Percentiles rank a stretch among this genome's conserved stretches.
Conservation (phyloP, 164 flowering plant genomes). For the Hamamelis virginiana region DNA sequence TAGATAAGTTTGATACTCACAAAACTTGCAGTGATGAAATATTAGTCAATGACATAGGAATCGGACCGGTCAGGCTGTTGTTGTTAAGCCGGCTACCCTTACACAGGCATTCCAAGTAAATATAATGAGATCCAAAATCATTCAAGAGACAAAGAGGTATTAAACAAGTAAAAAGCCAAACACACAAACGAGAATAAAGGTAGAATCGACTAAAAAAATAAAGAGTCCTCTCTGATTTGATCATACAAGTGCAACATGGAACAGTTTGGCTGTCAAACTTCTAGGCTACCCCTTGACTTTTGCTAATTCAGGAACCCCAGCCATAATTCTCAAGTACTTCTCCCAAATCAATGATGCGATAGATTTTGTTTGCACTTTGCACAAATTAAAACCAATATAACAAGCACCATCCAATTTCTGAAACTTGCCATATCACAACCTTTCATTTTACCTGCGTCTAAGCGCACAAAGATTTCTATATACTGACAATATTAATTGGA, state of each 20-base stretch:
- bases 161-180: background rate
- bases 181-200: background rate
- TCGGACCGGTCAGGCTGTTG: constrained; percentile 53
- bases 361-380: background rate
- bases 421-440: no score
- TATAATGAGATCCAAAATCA: background rate
- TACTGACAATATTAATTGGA: no score
- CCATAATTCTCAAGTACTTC: background rate
- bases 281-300: background rate
- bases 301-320: background rate
- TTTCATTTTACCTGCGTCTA: no score
- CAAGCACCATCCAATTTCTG: no score
- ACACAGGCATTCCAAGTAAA: constrained; percentile 19
- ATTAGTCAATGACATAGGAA: constrained; percentile 56
- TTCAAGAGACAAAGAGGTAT: background rate
- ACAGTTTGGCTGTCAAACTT: background rate
- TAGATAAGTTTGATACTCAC: constrained; percentile 29
- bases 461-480: no score
- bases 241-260: background rate
- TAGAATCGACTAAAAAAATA: background rate
- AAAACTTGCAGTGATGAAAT: constrained; percentile 49
- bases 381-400: background rate
- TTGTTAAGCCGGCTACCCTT: constrained; percentile 62
- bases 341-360: background rate
- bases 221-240: background rate